Evolutionary conservation across 148 eudicot species (phyloP), one percentile per base, ranked within the genome.

Genomic region (Fallopia convolvulus): DNA sequence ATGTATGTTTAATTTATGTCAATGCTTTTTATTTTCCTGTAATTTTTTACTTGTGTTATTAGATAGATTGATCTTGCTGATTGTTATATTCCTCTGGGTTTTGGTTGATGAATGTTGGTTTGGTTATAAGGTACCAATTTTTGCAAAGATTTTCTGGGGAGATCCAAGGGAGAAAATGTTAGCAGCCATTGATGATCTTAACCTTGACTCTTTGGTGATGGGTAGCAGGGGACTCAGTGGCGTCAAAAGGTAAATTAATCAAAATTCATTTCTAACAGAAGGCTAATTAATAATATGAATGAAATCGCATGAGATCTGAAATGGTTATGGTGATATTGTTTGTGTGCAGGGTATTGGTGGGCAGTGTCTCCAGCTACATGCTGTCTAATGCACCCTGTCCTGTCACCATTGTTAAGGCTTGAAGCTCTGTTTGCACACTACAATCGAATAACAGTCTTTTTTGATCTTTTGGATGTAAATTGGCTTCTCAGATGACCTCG

Each of bases 141-240:
- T 89, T 17, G 56, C 87, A 3, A 93, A 93, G 72, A n/a, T 93
- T 72, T 88, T 84, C 74, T 93, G 98, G 98, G 98, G 96, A 73
- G 98, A 93, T 84, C 90, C 96, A 11, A 89, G 96, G 41, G 98
- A 91, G 86, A 93, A 93, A 78, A 41, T 93, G 12, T 33, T 81
- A 39, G 88, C 91, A 53, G 93, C 93, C 42, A 70, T 82, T 77
- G 91, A 89, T 21, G 90, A 89, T 78, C 82, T 91, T 71, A 86
- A 89, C 82, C 65, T 93, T 78, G 92, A 91, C 30, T 81, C 88
- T 79, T 46, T 93, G 84, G 91, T 91, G 14, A 91, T 91, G 92
- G 98, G 96, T 14, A 86, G 90, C 86, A 88, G 97, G 52, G 97
- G 97, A 39, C 88, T 88, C 30, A 75, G 88, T 79, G 76, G 85